A percentile compares a stretch with the other conserved stretches of the same genome.
These are phyloP conservation scores for Boletus edulis DNA, from an alignment of 768 basidiomycete species.

Conservation along the genomic window DNA sequence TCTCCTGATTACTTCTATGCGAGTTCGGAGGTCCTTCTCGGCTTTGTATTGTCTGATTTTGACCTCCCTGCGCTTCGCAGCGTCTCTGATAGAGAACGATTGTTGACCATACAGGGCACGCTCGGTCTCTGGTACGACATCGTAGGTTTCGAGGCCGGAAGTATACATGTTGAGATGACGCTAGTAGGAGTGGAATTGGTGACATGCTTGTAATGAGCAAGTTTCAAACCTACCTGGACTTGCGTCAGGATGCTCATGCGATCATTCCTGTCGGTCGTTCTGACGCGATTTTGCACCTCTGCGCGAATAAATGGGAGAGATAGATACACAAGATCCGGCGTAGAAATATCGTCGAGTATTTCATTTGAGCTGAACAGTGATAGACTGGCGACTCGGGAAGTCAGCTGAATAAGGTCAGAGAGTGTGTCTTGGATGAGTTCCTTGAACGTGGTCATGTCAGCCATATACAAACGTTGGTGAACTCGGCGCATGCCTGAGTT, in stretches of 20 bases:
- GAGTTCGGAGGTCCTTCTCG: slow-evolving; percentile 74
- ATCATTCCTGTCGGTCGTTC: slow-evolving; percentile 53
- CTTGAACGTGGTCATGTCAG: slow-evolving; percentile 36
- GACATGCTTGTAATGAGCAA: not conserved
- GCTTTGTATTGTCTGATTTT: slow-evolving; percentile 91
- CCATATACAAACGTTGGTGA: not conserved
- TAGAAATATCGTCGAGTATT: slow-evolving; percentile 76
- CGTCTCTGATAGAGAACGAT: slow-evolving; percentile 53
- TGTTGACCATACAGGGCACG: slow-evolving; percentile 51
- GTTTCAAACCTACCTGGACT: slow-evolving; percentile 50
- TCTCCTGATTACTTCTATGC: slow-evolving; percentile 62
- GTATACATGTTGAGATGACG: slow-evolving; percentile 47
- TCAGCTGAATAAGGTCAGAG: slow-evolving; percentile 52
- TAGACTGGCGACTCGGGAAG: slow-evolving; percentile 54
- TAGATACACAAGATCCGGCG: slow-evolving; percentile 72
- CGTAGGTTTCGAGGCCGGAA: slow-evolving; percentile 57
- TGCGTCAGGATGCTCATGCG: slow-evolving; percentile 55
- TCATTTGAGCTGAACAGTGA: slow-evolving; percentile 85
- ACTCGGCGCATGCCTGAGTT: slow-evolving; percentile 40
- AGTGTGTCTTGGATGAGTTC: slow-evolving; percentile 55
- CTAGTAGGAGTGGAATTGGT: slow-evolving; percentile 34
- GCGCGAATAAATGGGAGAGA: slow-evolving; percentile 66
- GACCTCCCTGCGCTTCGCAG: slow-evolving; percentile 69
- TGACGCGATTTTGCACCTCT: slow-evolving; percentile 61
- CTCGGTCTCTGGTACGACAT: slow-evolving; percentile 61